These are phyloP conservation scores for Yarrowia yakushimensis DNA, from an alignment of 805 yeast species.

Conservation along the genomic window DNA sequence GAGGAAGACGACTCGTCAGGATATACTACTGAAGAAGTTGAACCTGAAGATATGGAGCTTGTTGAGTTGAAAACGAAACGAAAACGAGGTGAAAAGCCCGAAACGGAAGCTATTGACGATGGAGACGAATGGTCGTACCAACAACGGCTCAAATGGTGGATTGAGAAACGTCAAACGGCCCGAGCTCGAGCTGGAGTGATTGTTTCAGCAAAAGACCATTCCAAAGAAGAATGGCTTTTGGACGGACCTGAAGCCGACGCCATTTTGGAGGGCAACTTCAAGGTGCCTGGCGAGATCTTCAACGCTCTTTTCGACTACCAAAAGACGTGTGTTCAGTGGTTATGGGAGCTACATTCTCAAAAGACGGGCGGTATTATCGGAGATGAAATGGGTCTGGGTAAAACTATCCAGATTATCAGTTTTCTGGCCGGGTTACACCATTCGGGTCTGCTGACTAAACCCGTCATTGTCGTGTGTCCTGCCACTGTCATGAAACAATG, in stretches of 20 bases:
- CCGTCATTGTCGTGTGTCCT: constrained; percentile 86
- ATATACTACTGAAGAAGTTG: constrained; percentile 6
- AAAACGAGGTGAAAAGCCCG: not conserved
- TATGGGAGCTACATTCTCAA: constrained; percentile 88
- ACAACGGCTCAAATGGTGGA: constrained; percentile 60
- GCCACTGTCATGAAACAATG: constrained; percentile 95
- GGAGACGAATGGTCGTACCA: constrained; percentile 72
- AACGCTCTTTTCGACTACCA: constrained; percentile 88
- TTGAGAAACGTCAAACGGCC: constrained; percentile 46
- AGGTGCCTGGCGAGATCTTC: constrained; percentile 86
- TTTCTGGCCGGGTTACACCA: constrained; percentile 89
- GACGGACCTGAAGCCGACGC: constrained; percentile 58
- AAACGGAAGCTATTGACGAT: constrained; percentile 54
- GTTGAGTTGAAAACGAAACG: constrained; percentile 6
- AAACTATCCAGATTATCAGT: constrained; percentile 88
- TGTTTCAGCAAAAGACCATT: constrained; percentile 31
- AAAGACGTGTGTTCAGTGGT: constrained; percentile 95
- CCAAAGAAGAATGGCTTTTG: not conserved
- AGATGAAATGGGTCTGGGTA: constrained; percentile 98
- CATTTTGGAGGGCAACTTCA: constrained; percentile 61
- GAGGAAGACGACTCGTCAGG: not conserved
- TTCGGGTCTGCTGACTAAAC: constrained; percentile 68
- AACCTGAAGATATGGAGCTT: constrained; percentile 4
- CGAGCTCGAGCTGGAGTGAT: constrained; percentile 35
- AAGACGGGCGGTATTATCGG: constrained; percentile 93